A percentile compares a stretch with the other conserved stretches of the same genome.
Conservation (phyloP, 164 flowering plant species). For the Cinnamomum chago region DNA sequence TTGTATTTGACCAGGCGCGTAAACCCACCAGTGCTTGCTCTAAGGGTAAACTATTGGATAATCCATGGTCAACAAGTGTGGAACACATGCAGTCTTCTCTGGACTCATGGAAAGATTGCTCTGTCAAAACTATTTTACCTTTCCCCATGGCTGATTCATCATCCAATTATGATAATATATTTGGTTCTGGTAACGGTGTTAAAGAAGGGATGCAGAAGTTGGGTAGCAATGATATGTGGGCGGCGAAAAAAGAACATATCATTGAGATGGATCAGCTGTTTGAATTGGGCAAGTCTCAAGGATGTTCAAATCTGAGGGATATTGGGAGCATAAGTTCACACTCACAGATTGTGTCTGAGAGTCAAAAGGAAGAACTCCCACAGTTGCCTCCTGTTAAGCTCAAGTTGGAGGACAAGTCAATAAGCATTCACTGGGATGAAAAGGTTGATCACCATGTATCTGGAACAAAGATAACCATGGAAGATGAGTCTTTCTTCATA, state of each 20-base stretch:
- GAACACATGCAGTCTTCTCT: constrained; percentile 34
- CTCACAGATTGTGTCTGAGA: constrained; percentile 38
- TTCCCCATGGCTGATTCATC: constrained; percentile 44
- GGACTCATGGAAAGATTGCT: constrained; percentile 63
- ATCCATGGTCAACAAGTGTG: constrained; percentile 18
- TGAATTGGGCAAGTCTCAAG: constrained; percentile 53
- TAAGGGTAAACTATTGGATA: constrained; percentile 34
- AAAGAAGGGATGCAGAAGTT: constrained; percentile 50
- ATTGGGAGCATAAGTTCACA: constrained; percentile 39
- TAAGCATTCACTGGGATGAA: constrained; percentile 66
- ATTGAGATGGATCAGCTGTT: constrained; percentile 51
- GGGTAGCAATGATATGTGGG: constrained; percentile 15
- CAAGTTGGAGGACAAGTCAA: constrained; percentile 77
- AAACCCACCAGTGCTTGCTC: constrained; percentile 11
- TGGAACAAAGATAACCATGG: constrained; percentile 34
- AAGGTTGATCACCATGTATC: constrained; percentile 63
- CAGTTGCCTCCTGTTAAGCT: constrained; percentile 91
- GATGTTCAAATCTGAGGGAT: constrained; percentile 38
- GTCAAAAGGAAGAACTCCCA: constrained; percentile 76
- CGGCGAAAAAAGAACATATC: constrained; percentile 31
- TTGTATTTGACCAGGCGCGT: constrained; percentile 35
- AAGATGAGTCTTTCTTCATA: constrained; percentile 56
- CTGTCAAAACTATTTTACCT: constrained; percentile 68
- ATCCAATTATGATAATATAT: constrained; percentile 30
- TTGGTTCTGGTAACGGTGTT: constrained; percentile 24